Conservation (phyloP, 23 red algal genomes). For the Pyropia yezoensis region DNA sequence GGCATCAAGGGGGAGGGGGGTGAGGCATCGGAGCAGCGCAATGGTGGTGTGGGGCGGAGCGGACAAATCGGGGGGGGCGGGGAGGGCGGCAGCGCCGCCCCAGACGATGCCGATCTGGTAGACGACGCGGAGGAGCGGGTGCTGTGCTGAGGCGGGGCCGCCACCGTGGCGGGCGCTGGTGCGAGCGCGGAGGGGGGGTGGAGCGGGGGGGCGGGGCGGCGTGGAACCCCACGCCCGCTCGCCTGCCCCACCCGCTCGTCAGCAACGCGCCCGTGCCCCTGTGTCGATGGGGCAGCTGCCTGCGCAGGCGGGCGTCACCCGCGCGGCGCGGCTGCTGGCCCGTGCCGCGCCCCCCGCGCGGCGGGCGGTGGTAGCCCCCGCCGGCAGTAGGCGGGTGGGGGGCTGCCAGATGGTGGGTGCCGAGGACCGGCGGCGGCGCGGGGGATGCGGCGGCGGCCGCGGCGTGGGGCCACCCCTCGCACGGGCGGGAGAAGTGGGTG, state of each 20-base stretch:
- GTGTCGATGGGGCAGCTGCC: background rate
- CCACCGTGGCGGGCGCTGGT: conserved; percentile 5
- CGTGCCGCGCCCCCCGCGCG: background rate
- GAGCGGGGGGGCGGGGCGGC: background rate
- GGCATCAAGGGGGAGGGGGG: no score
- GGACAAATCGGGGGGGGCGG: no score
- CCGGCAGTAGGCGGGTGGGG: no score
- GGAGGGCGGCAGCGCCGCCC: no score
- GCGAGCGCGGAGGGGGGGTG: background rate
- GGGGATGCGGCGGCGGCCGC: no score
- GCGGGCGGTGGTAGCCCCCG: no score
- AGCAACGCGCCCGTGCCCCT: background rate
- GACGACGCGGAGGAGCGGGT: no score
- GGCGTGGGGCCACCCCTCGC: no score
- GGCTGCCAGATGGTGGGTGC: no score
- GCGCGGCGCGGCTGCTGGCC: background rate
- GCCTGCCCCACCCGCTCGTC: background rate
- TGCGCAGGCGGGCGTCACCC: background rate
- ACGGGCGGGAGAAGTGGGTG: no score
- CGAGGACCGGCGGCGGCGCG: no score
- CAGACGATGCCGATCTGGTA: no score
- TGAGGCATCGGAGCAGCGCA: background rate
- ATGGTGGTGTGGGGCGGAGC: conserved; percentile 8
- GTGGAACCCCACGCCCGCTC: background rate
- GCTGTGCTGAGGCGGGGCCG: background rate